Conservation (phyloP, 2,329 filamentous ascomycete genomes). For the Fusarium hainanense region DNA sequence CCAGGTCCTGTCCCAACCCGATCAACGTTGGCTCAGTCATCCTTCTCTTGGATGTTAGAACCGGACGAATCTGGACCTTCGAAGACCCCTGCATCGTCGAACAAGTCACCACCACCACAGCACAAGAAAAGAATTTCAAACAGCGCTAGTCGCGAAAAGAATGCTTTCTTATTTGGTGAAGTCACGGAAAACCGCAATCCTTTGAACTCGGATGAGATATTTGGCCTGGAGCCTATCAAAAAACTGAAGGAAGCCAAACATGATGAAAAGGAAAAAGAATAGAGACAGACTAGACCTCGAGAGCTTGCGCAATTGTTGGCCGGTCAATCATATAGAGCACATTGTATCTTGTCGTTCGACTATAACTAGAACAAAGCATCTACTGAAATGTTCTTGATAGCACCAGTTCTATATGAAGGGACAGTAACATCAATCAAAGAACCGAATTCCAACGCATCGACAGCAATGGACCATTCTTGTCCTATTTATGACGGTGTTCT, state of each 20-base stretch:
- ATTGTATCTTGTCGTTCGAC: background rate
- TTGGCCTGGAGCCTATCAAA: slow-evolving; percentile 64
- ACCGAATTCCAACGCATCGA: background rate
- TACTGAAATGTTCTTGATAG: background rate
- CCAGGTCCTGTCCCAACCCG: slow-evolving; percentile 64
- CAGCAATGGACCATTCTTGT: background rate
- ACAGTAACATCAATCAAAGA: background rate
- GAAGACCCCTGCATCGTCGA: slow-evolving; percentile 36
- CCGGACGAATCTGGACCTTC: slow-evolving; percentile 56
- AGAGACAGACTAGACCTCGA: background rate
- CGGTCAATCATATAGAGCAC: background rate
- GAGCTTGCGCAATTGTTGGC: background rate
- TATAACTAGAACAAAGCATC: background rate
- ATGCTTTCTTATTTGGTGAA: slow-evolving; percentile 71
- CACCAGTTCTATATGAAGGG: background rate
- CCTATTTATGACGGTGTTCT: background rate
- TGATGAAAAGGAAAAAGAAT: background rate
- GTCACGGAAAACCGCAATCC: slow-evolving; percentile 53
- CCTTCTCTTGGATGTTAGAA: slow-evolving; percentile 83
- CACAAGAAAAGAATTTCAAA: slow-evolving; percentile 57
- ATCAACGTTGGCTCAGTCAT: slow-evolving; percentile 77
- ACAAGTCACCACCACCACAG: slow-evolving; percentile 49
- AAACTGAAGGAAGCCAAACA: slow-evolving; percentile 41
- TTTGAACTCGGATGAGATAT: slow-evolving; percentile 61
- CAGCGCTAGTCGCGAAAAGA: slow-evolving; percentile 63